Base-by-base conservation (phyloP, 306 rosid species). In the Luffa acutangula region DNA sequence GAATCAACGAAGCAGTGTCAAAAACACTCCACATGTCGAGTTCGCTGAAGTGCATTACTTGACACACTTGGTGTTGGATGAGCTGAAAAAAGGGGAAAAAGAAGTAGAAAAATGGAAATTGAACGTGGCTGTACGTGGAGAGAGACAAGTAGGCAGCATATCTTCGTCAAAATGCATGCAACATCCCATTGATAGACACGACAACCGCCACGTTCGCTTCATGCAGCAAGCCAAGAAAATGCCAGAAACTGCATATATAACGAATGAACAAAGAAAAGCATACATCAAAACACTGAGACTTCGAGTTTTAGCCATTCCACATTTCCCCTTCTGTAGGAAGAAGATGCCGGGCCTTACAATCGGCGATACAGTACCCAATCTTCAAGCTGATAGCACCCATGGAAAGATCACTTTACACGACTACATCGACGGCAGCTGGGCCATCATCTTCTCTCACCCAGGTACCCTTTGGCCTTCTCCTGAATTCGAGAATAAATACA, bases 391-490 rank as follows among this genome's bases (percentile, higher is more conserved):
- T n/a, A 88, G 89, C 75, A 94, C 95, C 39, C 81, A 86, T 17
- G 93, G 98, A 62, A 91, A n/a, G 66, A 82, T 91, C 87, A 86
- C 66, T 9, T 93, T 94, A 37, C 86, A 91, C 54, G 76, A 83
- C 33, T 89, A 77, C 84, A 84, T 90, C 80, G 76, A 83, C 13
- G 82, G 81, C 78, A 49, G 70, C 79, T 89, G 97, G 97, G 84
- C 87, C 86, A 83, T 92, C 80, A 75, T 94, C 78, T 94, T 94
- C 93, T 94, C 97, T 78, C 98, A 94, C 86, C 98, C 97, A 0
- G 93, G 94, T 59, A 25, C 53, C 0, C 49, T 33, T 31, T 70
- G 13, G 31, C 33, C 9, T n/a, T 72, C 9, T 56, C 20, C 34
- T 76, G 60, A 14, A 41, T 17, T 56, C 36, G 20, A 0, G 8